Base-by-base conservation (phyloP, 2,329 filamentous ascomycete species). In the Fusarium sp. region DNA sequence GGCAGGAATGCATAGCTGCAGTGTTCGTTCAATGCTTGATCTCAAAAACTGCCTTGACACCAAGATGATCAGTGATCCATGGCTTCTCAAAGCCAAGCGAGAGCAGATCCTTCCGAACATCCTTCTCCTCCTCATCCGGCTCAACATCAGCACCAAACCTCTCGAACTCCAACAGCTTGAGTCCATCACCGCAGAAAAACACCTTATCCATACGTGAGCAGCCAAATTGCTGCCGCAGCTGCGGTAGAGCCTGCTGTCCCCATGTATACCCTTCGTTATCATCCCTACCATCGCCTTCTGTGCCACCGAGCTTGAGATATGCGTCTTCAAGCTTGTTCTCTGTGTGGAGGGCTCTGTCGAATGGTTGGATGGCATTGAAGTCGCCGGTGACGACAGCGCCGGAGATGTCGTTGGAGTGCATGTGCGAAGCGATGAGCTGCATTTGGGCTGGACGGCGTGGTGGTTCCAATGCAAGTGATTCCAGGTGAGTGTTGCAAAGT, bases 401-500 rank as follows among this genome's bases (percentile, higher is more conserved):
- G 11, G 82, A 64, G 2, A 86, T 77, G 6, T 77, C 68, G 0
- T 78, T 41, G 6, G 79, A 76, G 6, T 82, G 82, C 74, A 90
- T 82, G 63, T 84, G 82, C 49, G 75, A 66, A 1, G 84, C 83
- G 7, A 85, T 83, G 14, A 83, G 71, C 27, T 80, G 74, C 59
- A 90, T 77, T 73, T 90, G 88, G 0, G 79, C 72, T 1, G 86
- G 86, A 1, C 88, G 83, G 23, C 83, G 78, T 1, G 87, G 86
- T 1, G 86, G 86, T 9, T 84, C 77, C 1, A 83, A 78, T 0
- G 82, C 80, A 21, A 90, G 78, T 5, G 86, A 88, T 75, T 90
- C 88, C 7, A 90, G 85, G 73, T 90, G 88, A 1, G 84, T 85
- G 74, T 88, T 89, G 77, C 87, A 88, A 8, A 90, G 73, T 8